These are phyloP conservation scores for Umbelopsis sp. DNA, from an alignment of 192 early-diverging fungal species.

Conservation along the genomic window DNA sequence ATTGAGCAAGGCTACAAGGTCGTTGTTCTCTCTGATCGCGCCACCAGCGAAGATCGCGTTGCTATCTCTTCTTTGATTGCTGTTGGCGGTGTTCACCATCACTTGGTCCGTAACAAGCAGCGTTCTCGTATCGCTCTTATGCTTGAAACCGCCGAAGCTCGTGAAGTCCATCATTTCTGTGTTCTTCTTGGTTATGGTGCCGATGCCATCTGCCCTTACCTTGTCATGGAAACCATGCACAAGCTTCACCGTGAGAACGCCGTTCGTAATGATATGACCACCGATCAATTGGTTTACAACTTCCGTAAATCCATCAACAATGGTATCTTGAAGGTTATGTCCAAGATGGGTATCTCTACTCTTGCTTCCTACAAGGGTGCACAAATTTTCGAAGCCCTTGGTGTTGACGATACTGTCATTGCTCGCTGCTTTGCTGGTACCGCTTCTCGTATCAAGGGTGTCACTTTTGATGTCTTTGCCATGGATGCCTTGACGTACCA, in stretches of 20 bases:
- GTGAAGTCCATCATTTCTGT: conserved; percentile 96
- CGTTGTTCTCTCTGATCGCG: conserved; percentile 83
- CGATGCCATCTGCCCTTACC: conserved; percentile 93
- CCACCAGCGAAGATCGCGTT: conserved; percentile 65
- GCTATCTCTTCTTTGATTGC: conserved; percentile 86
- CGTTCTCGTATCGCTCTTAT: conserved; percentile 87
- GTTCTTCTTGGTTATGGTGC: conserved; percentile 95
- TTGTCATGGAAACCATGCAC: conserved; percentile 86
- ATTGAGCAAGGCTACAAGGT: conserved; percentile 82
- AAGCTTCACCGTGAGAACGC: conserved; percentile 87
- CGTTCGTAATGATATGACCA: conserved; percentile 62
- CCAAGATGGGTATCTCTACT: conserved; percentile 99
- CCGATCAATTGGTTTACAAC: conserved; percentile 76
- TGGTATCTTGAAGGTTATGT: conserved; percentile 98
- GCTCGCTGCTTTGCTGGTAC: conserved; percentile 93
- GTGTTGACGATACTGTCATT: conserved; percentile 86
- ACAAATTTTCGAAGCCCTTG: conserved; percentile 98
- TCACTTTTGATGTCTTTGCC: conserved; percentile 76
- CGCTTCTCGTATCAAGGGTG: conserved; percentile 93
- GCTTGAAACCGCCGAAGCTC: conserved; percentile 91
- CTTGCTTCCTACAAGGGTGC: conserved; percentile 98
- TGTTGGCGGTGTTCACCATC: conserved; percentile 92
- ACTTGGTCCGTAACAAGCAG: conserved; percentile 85
- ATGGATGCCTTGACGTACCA: conserved; percentile 87
- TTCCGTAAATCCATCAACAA: conserved; percentile 89